phyloP scores from a whole-genome alignment of 2,329 filamentous ascomycete species.

The Fusarium falciforme region DNA sequence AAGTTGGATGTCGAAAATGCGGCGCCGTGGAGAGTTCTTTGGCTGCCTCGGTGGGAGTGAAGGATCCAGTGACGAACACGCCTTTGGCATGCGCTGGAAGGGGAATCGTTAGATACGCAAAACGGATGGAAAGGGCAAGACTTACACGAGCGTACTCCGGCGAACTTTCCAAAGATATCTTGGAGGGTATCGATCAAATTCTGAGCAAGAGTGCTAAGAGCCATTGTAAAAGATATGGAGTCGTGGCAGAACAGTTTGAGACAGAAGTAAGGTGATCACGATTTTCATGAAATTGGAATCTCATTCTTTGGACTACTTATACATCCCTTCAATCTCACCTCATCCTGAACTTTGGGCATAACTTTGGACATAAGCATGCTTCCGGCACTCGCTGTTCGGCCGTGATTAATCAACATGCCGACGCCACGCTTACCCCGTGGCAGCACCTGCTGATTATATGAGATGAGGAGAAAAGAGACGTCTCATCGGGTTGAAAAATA shows the following conservation, averaged over 20 bases:
- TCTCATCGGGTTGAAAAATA: background rate
- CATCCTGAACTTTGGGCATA: background rate
- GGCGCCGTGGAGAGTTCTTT: background rate
- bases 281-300: background rate
- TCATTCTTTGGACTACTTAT: background rate
- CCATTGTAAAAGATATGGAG: background rate
- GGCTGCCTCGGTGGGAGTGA: background rate
- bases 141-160: background rate
- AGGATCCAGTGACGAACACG: background rate
- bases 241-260: background rate
- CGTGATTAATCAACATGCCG: background rate
- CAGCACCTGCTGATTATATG: background rate
- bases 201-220: background rate
- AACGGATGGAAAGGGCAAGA: background rate
- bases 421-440: background rate
- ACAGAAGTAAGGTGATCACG: background rate
- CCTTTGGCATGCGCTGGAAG: background rate
- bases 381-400: background rate
- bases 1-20: background rate
- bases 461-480: background rate
- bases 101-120: background rate
- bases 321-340: background rate
- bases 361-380: background rate
- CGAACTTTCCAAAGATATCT: background rate
- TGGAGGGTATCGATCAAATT: background rate